Conservation (phyloP, 148 eudicot genomes). For the Heliamphora exappendiculata region DNA sequence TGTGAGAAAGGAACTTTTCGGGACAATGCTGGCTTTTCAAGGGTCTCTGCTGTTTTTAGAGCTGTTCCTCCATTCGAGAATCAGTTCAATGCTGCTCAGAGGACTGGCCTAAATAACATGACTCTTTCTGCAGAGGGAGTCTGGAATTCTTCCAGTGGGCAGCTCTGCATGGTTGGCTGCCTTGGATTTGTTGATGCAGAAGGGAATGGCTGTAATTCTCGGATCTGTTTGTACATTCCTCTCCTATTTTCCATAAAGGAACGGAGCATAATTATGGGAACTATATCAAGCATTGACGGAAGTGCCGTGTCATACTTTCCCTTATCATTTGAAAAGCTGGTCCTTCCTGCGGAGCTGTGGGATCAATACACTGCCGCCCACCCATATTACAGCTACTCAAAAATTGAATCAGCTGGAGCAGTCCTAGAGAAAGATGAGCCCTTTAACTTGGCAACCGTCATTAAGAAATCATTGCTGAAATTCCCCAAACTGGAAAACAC, state of each 20-base stretch:
- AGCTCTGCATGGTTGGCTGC: slow-evolving; percentile 94
- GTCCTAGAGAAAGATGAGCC: slow-evolving; percentile 75
- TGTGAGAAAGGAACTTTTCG: slow-evolving; percentile 30
- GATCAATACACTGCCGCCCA: slow-evolving; percentile 35
- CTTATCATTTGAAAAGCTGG: slow-evolving; percentile 51
- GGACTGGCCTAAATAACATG: slow-evolving; percentile 71
- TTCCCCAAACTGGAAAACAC: slow-evolving; percentile 69
- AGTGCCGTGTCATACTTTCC: slow-evolving; percentile 47
- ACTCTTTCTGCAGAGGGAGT: slow-evolving; percentile 78
- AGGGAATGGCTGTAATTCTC: slow-evolving; percentile 44
- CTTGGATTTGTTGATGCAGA: slow-evolving; percentile 35
- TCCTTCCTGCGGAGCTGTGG: slow-evolving; percentile 31
- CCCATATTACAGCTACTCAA: slow-evolving; percentile 65
- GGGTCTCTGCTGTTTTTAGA: slow-evolving; percentile 66
- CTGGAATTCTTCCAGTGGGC: slow-evolving; percentile 83
- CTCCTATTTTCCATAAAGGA: slow-evolving; percentile 66
- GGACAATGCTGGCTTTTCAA: slow-evolving; percentile 20
- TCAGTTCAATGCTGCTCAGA: slow-evolving; percentile 40
- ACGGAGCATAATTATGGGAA: slow-evolving; percentile 59
- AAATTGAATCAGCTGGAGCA: slow-evolving; percentile 40
- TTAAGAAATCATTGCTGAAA: slow-evolving; percentile 59
- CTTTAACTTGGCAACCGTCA: slow-evolving; percentile 46
- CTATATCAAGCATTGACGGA: slow-evolving; percentile 50
- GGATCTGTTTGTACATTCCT: slow-evolving; percentile 69
- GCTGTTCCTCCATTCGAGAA: slow-evolving; percentile 45